A percentile compares a stretch with the other conserved stretches of the same genome.
Conservation (phyloP, 139 green algal species). For the Chlorella sp. region DNA sequence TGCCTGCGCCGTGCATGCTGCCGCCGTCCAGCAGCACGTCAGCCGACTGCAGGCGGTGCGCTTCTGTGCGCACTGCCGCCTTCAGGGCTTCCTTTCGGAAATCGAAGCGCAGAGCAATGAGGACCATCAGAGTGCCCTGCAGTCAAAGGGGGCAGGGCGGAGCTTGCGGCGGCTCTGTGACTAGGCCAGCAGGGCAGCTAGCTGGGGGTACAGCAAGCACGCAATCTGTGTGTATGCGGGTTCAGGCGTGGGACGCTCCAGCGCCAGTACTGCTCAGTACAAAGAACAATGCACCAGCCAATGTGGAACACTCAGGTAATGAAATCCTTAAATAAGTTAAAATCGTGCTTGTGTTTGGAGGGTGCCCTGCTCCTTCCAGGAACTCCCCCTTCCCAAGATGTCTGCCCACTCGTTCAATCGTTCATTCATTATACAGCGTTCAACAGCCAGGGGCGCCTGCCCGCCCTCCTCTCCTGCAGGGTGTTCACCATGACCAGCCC, state of each 20-base stretch:
- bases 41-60: neutral
- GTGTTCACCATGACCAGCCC: constrained; percentile 50
- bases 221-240: neutral
- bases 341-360: too few species aligned
- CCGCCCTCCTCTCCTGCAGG: constrained; percentile 9
- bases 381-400: too few species aligned
- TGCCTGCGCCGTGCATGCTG: neutral
- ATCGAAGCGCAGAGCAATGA: constrained; percentile 33
- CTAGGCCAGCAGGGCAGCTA: neutral
- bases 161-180: neutral
- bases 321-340: too few species aligned
- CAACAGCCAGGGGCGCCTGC: too few species aligned
- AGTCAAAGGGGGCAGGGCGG: constrained; percentile 34
- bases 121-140: constrained; percentile 32
- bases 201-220: neutral
- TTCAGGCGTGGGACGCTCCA: too few species aligned
- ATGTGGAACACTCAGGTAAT: too few species aligned
- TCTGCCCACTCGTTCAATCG: too few species aligned
- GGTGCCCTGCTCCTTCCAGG: too few species aligned
- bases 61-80: neutral
- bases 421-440: too few species aligned
- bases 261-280: too few species aligned
- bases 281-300: neutral
- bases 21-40: neutral
- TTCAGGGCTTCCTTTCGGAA: neutral